These are phyloP conservation scores for Paracorniculantispora psalliotae DNA, from an alignment of 2,329 filamentous ascomycete genomes.

Conservation along the genomic window DNA sequence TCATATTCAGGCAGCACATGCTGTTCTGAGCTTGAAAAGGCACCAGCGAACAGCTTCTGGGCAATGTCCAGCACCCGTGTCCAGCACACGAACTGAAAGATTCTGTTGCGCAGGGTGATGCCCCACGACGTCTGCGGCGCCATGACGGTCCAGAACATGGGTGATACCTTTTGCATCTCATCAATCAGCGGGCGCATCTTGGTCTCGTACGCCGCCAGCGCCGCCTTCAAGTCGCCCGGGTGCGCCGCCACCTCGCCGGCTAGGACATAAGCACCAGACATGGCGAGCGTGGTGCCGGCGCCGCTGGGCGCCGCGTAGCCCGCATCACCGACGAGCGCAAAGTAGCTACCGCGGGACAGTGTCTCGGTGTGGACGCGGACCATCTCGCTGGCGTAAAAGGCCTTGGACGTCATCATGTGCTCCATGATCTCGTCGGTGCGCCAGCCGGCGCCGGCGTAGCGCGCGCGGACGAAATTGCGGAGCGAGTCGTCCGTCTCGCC, in stretches of 20 bases:
- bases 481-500: background rate
- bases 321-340: conserved; percentile 48
- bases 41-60: conserved; percentile 26
- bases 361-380: conserved; percentile 38
- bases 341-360: conserved; percentile 32
- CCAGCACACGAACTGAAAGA: conserved; percentile 37
- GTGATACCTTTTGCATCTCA: conserved; percentile 28
- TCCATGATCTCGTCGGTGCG: conserved; percentile 5
- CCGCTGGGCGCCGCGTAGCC: conserved; percentile 42
- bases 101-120: conserved; percentile 38
- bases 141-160: conserved; percentile 30
- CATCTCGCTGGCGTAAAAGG: conserved; percentile 44
- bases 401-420: conserved; percentile 12
- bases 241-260: conserved; percentile 39
- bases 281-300: conserved; percentile 40
- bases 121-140: conserved; percentile 42
- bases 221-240: conserved; percentile 24
- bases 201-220: conserved; percentile 35
- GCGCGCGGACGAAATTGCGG: background rate
- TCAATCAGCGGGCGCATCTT: conserved; percentile 36
- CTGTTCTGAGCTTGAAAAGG: conserved; percentile 21
- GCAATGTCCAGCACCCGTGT: conserved; percentile 22
- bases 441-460: conserved; percentile 1
- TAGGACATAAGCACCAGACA: conserved; percentile 46
- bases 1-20: conserved; percentile 35